Evolutionary conservation across 306 rosid species (phyloP), one percentile per base, ranked within the genome.

Genomic region (Arachis stenosperma): DNA sequence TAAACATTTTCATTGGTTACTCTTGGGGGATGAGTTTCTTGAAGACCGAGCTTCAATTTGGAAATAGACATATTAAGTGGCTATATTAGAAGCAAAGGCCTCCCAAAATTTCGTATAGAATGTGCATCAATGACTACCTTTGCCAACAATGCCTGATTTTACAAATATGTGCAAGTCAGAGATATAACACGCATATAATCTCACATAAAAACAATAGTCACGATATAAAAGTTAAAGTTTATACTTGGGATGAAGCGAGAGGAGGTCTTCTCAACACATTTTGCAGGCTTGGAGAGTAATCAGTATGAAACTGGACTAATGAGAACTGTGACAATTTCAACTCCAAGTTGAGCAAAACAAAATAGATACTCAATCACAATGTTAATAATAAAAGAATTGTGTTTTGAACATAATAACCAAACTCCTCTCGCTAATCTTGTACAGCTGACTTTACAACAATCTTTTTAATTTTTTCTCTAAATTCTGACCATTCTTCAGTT

Each of bases 1-100:
- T 90, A 93, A 57, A 92, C 98, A 69, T 90, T 86, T 78, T 89
- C 98, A 14, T 90, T 88, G 8, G 78, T 89, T 75, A 92, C 96
- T 77, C 98, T 92, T 67, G 98, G 96, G 58, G 98, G n/a, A 92
- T 50, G 86, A 86, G 73, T 79, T 89, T 30, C 96, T 87, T 69
- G 96, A 86, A 78, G 94, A 89, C 78, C 4, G 89, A 55, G 98
- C 93, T 15, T 48, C 37, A 27, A 59, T 47, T 73, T 66, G 9
- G 33, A 54, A 47, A 47, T 33, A 69, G 43, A 67, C 48, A 48
- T 46, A 48, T 76, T 42, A 69, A 8, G 6, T 8, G 53, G 15
- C 65, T 52, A 53, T 14, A 53, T 27, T 27, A 53, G 65, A 10
- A 6, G 12, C 66, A 74, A 60, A 50, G 67, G 29, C 13, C 22